Conservation (phyloP, 2,329 filamentous ascomycete genomes). For the Fusarium haematococcum region DNA sequence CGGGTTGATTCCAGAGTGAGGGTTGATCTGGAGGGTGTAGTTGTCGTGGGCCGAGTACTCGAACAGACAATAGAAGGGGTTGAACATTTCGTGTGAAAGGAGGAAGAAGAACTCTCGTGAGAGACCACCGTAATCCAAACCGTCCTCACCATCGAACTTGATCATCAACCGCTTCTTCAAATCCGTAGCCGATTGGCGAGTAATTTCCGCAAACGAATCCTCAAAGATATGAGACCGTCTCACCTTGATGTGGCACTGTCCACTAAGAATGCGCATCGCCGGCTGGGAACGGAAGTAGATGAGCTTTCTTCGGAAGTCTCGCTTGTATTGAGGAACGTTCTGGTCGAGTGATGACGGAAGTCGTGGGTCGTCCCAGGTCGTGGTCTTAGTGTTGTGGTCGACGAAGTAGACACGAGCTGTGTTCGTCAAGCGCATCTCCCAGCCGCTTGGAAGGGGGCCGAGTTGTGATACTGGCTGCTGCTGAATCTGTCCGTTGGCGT, state of each 20-base stretch:
- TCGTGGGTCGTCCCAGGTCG: conserved; percentile 97
- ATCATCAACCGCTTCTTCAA: conserved; percentile 99
- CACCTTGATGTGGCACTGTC: conserved; percentile 98
- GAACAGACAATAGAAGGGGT: conserved; percentile 99
- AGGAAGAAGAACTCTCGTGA: conserved; percentile 99
- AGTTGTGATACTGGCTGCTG: conserved; percentile 98
- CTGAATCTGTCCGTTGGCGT: conserved; percentile 87
- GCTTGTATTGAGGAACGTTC: conserved; percentile 99
- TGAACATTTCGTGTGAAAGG: conserved; percentile 99
- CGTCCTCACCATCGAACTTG: conserved; percentile 99
- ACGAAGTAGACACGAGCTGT: conserved; percentile 98
- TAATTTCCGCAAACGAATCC: conserved; percentile 98
- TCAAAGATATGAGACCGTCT: conserved; percentile 97
- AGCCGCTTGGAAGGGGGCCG: conserved; percentile 93
- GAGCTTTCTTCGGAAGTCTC: conserved; percentile 96
- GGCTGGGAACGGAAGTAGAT: conserved; percentile 99
- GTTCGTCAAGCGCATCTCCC: conserved; percentile 99
- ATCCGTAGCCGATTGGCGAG: conserved; percentile 93
- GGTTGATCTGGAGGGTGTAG: conserved; percentile 99
- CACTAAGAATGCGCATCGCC: conserved; percentile 92
- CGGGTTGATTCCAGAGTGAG: conserved; percentile 98
- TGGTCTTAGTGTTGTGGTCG: conserved; percentile 99
- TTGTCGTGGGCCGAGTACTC: conserved; percentile 99
- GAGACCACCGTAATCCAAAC: conserved; percentile 96
- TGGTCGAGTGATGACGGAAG: conserved; percentile 96